A percentile compares a stretch with the other conserved stretches of the same genome.
Evolutionary conservation across 805 yeast genomes (phyloP).

Genomic region (Yarrowia osloensis): DNA sequence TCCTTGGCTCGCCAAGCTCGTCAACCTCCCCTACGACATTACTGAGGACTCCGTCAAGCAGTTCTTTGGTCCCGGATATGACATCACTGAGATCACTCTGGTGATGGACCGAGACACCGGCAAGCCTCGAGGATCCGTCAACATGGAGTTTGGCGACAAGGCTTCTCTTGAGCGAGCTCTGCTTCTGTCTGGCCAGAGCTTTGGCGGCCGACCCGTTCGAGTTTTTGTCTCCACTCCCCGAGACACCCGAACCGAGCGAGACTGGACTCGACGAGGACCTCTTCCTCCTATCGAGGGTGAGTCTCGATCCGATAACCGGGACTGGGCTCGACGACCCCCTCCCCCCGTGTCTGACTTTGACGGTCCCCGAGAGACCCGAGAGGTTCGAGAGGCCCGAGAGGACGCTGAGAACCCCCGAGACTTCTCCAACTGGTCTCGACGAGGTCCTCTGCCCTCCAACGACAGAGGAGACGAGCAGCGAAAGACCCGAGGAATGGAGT

Average conservation of each 20-base stretch:
- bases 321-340: constrained; percentile 45
- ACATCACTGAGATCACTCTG: constrained; percentile 64
- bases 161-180: constrained; percentile 78
- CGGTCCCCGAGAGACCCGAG: constrained; percentile 39
- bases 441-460: constrained; percentile 53
- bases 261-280: constrained; percentile 44
- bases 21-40: constrained; percentile 81
- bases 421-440: constrained; percentile 42
- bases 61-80: constrained; percentile 47
- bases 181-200: constrained; percentile 67
- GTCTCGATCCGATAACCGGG: constrained; percentile 46
- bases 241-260: constrained; percentile 30
- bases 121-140: constrained; percentile 82
- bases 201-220: constrained; percentile 68
- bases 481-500: constrained; percentile 27
- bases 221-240: constrained; percentile 70
- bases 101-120: constrained; percentile 71
- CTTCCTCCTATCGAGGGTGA: constrained; percentile 36
- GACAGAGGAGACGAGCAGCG: constrained; percentile 49
- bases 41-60: constrained; percentile 55
- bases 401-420: constrained; percentile 40
- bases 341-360: constrained; percentile 36
- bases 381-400: constrained; percentile 39
- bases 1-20: constrained; percentile 88
- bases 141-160: constrained; percentile 80